Evolutionary conservation across 2,329 filamentous ascomycete genomes (phyloP).

Genomic region (Penicillium sp.): DNA sequence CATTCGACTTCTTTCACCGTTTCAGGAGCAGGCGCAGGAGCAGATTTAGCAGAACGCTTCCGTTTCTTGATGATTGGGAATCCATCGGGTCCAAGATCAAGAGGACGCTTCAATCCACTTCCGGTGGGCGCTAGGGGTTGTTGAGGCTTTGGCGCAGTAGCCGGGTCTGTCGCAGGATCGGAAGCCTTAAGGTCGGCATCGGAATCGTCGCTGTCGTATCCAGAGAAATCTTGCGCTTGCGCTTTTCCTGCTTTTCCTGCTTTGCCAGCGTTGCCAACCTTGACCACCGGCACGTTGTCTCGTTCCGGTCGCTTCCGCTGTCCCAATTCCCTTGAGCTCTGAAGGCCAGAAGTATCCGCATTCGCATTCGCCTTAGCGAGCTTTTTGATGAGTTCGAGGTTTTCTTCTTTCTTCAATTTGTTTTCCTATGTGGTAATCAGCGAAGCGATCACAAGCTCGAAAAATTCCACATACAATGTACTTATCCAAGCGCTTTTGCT

Average conservation of each 20-base stretch:
- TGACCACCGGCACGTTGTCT: constrained; percentile 10
- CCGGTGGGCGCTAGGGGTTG: constrained; percentile 50
- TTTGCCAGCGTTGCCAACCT: constrained; percentile 4
- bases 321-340: constrained; percentile 76
- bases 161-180: constrained; percentile 18
- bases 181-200: constrained; percentile 27
- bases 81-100: constrained; percentile 77
- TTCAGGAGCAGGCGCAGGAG: constrained; percentile 20
- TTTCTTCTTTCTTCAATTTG: constrained; percentile 94
- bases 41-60: constrained; percentile 64
- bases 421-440: constrained; percentile 60
- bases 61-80: constrained; percentile 80
- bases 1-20: constrained; percentile 41
- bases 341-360: constrained; percentile 77
- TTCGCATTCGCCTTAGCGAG: constrained; percentile 73
- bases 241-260: constrained; percentile 8
- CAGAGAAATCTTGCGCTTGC: constrained; percentile 31
- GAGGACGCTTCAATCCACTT: constrained; percentile 80
- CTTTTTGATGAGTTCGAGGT: constrained; percentile 77
- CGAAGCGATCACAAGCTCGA: not conserved
- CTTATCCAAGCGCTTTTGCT: constrained; percentile 67
- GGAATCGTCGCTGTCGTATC: constrained; percentile 37
- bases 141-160: constrained; percentile 50
- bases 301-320: constrained; percentile 67
- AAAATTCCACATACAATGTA: constrained; percentile 55